phyloP scores from a whole-genome alignment of 2,329 filamentous ascomycete species.

The Pleomassaria siparia region DNA sequence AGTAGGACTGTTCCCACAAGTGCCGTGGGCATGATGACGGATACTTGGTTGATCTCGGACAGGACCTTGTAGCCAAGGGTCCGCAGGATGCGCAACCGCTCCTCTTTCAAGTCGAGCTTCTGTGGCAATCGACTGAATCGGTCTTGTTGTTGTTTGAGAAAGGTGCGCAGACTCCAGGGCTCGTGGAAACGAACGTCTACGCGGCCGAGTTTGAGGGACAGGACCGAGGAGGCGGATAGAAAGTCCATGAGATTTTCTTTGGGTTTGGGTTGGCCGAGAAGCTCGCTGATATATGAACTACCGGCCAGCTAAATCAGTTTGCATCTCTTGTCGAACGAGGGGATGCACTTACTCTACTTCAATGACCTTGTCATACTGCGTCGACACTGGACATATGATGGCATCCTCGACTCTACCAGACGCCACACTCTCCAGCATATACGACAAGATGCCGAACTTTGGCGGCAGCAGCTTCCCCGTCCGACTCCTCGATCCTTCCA shows the following conservation, averaged over 20 bases:
- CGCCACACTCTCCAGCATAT: constrained; percentile 85
- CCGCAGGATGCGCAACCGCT: constrained; percentile 72
- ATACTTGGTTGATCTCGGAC: constrained; percentile 91
- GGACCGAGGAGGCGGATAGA: constrained; percentile 81
- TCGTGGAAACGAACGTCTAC: constrained; percentile 97
- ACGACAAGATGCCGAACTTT: constrained; percentile 93
- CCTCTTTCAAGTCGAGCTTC: constrained; percentile 43
- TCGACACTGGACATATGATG: constrained; percentile 92
- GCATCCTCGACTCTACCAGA: constrained; percentile 87
- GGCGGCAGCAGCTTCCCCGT: constrained; percentile 92
- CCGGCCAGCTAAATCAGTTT: constrained; percentile 14
- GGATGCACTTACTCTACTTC: constrained; percentile 64
- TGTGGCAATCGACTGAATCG: constrained; percentile 50
- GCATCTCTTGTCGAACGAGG: neutral
- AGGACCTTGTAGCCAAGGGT: constrained; percentile 91
- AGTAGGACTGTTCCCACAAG: constrained; percentile 91
- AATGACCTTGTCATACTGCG: constrained; percentile 98
- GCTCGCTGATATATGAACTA: constrained; percentile 85
- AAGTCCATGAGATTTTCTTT: constrained; percentile 93
- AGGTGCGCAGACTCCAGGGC: constrained; percentile 86
- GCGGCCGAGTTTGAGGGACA: constrained; percentile 84
- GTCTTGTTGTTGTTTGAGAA: constrained; percentile 74
- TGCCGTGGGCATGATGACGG: constrained; percentile 97
- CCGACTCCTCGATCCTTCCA: constrained; percentile 91
- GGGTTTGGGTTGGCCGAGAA: constrained; percentile 90